Percentiles rank a stretch among this genome's conserved stretches.
phyloP scores from a whole-genome alignment of 768 basidiomycete genomes.

The Phanerochaete sordida region DNA sequence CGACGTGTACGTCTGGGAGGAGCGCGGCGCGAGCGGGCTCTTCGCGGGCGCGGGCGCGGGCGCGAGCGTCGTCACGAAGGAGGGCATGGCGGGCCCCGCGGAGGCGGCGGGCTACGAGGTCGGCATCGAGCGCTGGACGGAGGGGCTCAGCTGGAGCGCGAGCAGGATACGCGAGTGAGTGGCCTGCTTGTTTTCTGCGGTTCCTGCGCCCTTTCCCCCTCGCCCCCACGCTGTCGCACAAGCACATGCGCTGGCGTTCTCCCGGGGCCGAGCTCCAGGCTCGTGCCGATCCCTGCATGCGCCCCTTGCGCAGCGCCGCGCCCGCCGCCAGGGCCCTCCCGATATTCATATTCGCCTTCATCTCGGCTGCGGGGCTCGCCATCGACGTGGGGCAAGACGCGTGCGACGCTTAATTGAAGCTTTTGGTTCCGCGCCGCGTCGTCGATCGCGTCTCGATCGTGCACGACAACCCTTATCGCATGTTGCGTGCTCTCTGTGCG shows the following conservation, averaged over 20 bases:
- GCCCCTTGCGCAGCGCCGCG: background rate
- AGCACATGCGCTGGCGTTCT: background rate
- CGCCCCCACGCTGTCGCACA: background rate
- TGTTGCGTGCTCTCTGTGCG: background rate
- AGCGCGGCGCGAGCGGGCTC: constrained; percentile 65
- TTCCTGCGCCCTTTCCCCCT: background rate
- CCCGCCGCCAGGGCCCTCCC: background rate
- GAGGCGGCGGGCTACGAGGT: constrained; percentile 27
- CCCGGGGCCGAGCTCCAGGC: background rate
- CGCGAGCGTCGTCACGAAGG: background rate
- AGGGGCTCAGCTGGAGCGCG: constrained; percentile 80
- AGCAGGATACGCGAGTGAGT: constrained; percentile 77
- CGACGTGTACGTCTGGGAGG: constrained; percentile 64
- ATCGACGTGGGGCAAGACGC: background rate
- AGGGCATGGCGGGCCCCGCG: background rate
- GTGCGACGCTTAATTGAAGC: background rate
- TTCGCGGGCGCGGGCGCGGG: constrained; percentile 17
- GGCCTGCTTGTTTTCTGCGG: background rate
- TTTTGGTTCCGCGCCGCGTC: constrained; percentile 1
- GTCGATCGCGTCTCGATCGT: constrained; percentile 6
- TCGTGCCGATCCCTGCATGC: background rate
- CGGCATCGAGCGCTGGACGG: constrained; percentile 83
- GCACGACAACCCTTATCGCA: background rate
- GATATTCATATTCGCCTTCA: background rate
- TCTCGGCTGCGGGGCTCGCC: background rate